Conservation (phyloP, 73 alveolate species). For the Symbiodinium natans region DNA sequence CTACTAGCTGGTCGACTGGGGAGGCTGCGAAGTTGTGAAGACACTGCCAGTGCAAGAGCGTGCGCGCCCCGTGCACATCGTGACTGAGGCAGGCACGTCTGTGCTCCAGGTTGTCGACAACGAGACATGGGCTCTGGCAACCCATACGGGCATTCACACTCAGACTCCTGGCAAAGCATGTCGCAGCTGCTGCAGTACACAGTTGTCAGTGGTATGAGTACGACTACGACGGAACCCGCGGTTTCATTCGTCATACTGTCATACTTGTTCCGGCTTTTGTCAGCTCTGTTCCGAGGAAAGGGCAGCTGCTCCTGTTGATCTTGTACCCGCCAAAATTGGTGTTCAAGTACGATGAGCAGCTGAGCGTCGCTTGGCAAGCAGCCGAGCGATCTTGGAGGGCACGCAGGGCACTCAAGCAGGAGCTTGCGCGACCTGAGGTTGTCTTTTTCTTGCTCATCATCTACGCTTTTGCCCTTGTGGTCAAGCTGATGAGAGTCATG, state of each 20-base stretch:
- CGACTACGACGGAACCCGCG: background rate
- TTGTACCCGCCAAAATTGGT: conserved; percentile 80
- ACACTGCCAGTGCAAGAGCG: no score
- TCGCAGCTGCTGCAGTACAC: background rate
- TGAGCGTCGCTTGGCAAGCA: background rate
- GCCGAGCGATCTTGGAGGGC: background rate
- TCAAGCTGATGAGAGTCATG: conserved; percentile 70
- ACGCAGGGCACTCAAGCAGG: no score
- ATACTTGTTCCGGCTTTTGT: background rate
- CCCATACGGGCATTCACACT: conserved; percentile 81
- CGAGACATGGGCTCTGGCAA: conserved; percentile 76
- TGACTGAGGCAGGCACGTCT: conserved; percentile 55
- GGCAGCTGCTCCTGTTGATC: conserved; percentile 70
- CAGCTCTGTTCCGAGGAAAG: conserved; percentile 35
- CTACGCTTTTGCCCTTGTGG: conserved; percentile 27
- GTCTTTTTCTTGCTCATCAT: conserved; percentile 51
- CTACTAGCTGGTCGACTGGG: no score
- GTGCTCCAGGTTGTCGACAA: conserved; percentile 62
- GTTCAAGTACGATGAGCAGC: conserved; percentile 91
- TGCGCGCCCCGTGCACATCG: background rate
- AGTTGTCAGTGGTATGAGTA: background rate
- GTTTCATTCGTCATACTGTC: background rate
- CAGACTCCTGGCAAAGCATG: conserved; percentile 25
- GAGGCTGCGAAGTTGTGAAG: no score
- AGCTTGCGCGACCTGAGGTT: conserved; percentile 5